Evolutionary conservation across 208 protist species (phyloP).

Genomic region (Willaertia magna): DNA sequence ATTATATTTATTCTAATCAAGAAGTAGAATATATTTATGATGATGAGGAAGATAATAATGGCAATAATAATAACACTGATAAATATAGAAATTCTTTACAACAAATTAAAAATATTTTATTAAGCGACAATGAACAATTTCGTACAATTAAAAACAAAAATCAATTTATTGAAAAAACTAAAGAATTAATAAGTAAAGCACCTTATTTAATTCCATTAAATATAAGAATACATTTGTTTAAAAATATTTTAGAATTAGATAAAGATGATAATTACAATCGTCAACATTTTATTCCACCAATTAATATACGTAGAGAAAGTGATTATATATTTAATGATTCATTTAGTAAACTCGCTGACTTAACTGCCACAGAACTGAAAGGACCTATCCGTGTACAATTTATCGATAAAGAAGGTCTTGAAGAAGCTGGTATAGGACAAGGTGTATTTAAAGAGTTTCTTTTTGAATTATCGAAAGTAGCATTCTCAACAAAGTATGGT

Average conservation of each 20-base stretch:
- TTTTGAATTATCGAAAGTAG: constrained; percentile 50
- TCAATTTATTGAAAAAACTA: not conserved
- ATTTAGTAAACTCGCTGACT: constrained; percentile 41
- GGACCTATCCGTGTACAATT: constrained; percentile 38
- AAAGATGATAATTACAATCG: not conserved
- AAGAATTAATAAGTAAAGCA: not conserved
- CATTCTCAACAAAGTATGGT: constrained; percentile 58
- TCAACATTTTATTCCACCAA: not conserved
- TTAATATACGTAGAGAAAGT: constrained; percentile 9
- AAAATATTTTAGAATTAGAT: not conserved
- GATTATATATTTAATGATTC: constrained; percentile 59
- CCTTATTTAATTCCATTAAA: not conserved
- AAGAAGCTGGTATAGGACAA: constrained; percentile 66
- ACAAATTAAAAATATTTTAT: not conserved
- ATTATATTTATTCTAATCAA: no score
- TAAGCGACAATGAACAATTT: no score
- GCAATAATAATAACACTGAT: no score
- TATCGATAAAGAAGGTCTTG: constrained; percentile 40
- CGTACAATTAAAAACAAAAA: no score
- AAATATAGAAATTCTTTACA: not conserved
- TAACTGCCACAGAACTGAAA: constrained; percentile 34
- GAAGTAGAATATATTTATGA: not conserved
- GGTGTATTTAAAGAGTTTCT: constrained; percentile 79
- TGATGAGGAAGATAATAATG: not conserved
- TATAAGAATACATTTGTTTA: not conserved